phyloP scores from a whole-genome alignment of 2,329 filamentous ascomycete genomes.

The Ceratocystis diversiconidia region DNA sequence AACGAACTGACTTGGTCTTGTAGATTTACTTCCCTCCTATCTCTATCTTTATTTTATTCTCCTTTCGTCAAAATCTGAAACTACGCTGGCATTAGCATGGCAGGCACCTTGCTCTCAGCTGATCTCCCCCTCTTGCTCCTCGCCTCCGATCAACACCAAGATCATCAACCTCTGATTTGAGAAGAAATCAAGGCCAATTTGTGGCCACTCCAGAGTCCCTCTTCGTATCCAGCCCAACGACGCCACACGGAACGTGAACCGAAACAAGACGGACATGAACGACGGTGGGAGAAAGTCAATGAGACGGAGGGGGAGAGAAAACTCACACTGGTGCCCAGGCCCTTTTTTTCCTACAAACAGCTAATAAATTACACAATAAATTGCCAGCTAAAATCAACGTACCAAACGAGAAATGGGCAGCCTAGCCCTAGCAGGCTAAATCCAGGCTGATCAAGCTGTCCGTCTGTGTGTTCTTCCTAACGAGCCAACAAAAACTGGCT shows the following conservation, averaged over 20 bases:
- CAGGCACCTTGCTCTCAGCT: not conserved
- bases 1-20: not conserved
- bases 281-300: not conserved
- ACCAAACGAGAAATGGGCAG: no score
- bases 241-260: constrained; percentile 3
- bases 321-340: not conserved
- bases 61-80: constrained; percentile 1
- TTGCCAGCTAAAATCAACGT: not conserved
- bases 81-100: not conserved
- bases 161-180: not conserved
- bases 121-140: no score
- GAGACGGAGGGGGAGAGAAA: not conserved
- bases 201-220: not conserved
- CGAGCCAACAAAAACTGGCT: not conserved
- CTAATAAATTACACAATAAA: not conserved
- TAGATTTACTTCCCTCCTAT: not conserved
- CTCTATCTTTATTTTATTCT: not conserved
- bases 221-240: not conserved
- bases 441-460: not conserved
- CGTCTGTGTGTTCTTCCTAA: not conserved
- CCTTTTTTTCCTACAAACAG: not conserved
- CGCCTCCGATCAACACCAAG: not conserved
- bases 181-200: not conserved
- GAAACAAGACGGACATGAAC: not conserved
- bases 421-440: no score